Evolutionary conservation across 352 stramenopile species (phyloP), one percentile per base, ranked within the genome.

Genomic region (Phytophthora fragariae): DNA sequence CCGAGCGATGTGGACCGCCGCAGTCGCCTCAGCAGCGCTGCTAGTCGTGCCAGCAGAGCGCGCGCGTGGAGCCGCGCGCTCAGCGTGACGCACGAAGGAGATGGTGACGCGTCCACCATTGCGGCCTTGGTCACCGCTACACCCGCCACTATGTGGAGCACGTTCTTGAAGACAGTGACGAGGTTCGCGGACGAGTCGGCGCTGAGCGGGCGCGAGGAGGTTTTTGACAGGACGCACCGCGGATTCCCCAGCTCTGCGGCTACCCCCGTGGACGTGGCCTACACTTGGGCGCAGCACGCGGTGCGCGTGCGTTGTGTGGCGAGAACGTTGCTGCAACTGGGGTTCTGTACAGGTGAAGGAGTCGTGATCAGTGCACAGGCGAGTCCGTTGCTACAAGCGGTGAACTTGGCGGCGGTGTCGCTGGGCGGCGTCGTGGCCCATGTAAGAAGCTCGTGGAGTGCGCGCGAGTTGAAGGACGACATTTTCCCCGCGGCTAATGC

Each of bases 351-450:
- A 0, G 86, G 88, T 24, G 85, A 95, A 58, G 88, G 85, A 17
- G 82, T 88, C 0, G 82, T 94, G 4, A 64, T 92, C 57, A 80
- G 72, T 65, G 80, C 79, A 3, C 77, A 75, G 52, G 77, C 65
- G 35, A 85, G 80, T 57, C 76, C 82, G 2, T 52, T 82, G 17
- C 57, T 94, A 24, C 85, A 89, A 52, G 71, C 87, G 0, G 53
- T 95, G 21, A 88, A 94, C 61, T 74, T 94, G 49, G 88, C 88
- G 0, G 80, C 76, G 10, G 69, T 91, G 35, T 75, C 84, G 0
- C 53, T 86, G 2, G 88, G 88, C 24, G 88, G 86, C 27, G 70
- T 90, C 10, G 85, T 92, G 3, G 67, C 72, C 12, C 86, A 95
- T 47, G 68, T 95, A 5, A 84, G 85, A 11, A 59, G 68, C 5